Base-by-base conservation (phyloP, 495 filamentous ascomycete genomes). In the Neurospora sp. region DNA sequence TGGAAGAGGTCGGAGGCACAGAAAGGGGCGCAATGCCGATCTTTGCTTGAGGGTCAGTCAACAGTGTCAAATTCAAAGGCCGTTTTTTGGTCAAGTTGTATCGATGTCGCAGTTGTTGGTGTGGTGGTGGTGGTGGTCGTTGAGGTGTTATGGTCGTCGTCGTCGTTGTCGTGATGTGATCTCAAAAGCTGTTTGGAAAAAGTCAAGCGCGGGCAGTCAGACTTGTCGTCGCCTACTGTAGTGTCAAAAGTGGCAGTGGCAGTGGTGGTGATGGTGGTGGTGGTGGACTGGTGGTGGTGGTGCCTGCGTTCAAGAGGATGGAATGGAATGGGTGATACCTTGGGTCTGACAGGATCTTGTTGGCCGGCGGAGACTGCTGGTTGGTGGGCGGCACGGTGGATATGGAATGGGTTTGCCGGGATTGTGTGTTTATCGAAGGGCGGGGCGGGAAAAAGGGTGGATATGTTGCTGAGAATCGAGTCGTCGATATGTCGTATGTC, bases 1-100 rank as follows among this genome's bases (percentile, higher is more conserved):
- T 76, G 59, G 59, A 73, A 75, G 71, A 73, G 75, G 77, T 75
- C 73, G 73, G 79, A 74, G 72, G 71, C 74, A 41, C 68, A 61
- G 69, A 47, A 70, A 75, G 69, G 76, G 69, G 73, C 53, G 53
- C 53, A 65, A 65, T 35, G 53, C 53, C 53, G 53, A 65, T 65
- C 53, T 18, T 65, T 65, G n/a, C 6, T 14, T 9, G 45, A 53
- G 45, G 20, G 31, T 59, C 47, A 22, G 27, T 31, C 27, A 31
- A 31, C 27, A 31, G 27, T 31, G 53, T 65, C 53, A 65, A 65
- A 65, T 18, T 65, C 4, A 0, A 12, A 12, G 20, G 5, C 22
- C 5, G 53, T 27, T 35, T 14, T 3, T 12, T 61, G 47, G 27
- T 12, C 31, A 16, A 7, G 18, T n/a, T 20, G 7, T 31, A 12